These are phyloP conservation scores for Phytopythium ostracodes DNA, from an alignment of 352 stramenopile species.

Conservation along the genomic window DNA sequence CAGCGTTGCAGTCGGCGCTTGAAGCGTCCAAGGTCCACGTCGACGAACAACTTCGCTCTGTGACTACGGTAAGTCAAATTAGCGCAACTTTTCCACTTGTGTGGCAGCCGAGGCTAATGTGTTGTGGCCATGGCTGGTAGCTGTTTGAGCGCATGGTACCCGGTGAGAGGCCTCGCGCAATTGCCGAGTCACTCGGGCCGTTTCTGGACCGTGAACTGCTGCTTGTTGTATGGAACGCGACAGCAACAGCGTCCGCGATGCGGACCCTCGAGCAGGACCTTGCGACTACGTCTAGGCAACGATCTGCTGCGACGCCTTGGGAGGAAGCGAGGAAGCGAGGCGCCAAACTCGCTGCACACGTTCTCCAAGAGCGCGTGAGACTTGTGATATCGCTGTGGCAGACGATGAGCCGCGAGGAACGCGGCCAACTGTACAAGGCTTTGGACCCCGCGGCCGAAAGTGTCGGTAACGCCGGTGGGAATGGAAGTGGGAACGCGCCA, in stretches of 20 bases:
- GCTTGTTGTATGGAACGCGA: slow-evolving; percentile 60
- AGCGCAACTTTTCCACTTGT: too few species aligned
- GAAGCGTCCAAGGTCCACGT: slow-evolving; percentile 20
- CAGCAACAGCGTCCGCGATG: slow-evolving; percentile 19
- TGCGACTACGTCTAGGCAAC: neutral
- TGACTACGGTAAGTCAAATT: neutral
- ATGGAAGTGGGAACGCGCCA: slow-evolving; percentile 5
- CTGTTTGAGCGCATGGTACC: slow-evolving; percentile 35
- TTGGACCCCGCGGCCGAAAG: slow-evolving; percentile 14
- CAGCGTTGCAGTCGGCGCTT: slow-evolving; percentile 15
- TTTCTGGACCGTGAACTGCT: slow-evolving; percentile 57
- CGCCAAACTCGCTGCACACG: slow-evolving; percentile 33
- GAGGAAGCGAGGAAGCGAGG: slow-evolving; percentile 32
- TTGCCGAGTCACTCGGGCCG: slow-evolving; percentile 41
- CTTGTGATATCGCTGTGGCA: slow-evolving; percentile 49
- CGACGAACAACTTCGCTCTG: slow-evolving; percentile 25
- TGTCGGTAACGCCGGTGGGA: neutral
- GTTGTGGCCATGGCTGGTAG: slow-evolving; percentile 15
- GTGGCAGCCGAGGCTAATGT: neutral
- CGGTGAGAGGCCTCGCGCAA: slow-evolving; percentile 16
- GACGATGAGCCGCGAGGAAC: slow-evolving; percentile 49
- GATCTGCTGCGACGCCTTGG: slow-evolving; percentile 5
- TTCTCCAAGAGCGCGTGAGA: slow-evolving; percentile 60
- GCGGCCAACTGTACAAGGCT: slow-evolving; percentile 27
- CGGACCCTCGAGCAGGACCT: slow-evolving; percentile 14